phyloP scores from a whole-genome alignment of 805 yeast genomes.

The Martiniozyma abietophila region DNA sequence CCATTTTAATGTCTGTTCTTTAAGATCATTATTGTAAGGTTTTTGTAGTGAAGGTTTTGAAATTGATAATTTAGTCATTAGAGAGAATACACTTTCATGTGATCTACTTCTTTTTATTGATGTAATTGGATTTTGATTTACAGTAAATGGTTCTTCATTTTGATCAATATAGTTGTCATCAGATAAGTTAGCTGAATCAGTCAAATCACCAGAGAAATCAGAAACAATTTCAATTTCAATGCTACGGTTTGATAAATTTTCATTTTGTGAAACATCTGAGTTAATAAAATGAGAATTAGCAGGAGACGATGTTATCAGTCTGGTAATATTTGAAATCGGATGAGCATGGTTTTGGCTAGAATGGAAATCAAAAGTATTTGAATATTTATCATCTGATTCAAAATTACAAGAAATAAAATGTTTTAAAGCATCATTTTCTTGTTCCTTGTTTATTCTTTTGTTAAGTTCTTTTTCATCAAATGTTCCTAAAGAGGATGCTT shows the following conservation, averaged over 20 bases:
- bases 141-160: slow-evolving; percentile 17
- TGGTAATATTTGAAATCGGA: slow-evolving; percentile 1
- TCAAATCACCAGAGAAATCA: slow-evolving; percentile 3
- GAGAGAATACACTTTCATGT: slow-evolving; percentile 23
- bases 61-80: not conserved
- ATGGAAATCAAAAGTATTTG: no score
- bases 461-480: slow-evolving; percentile 8
- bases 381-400: no score
- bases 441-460: no score
- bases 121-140: slow-evolving; percentile 9
- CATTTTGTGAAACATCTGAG: no score
- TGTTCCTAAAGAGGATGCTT: slow-evolving; percentile 11
- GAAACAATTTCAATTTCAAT: not conserved
- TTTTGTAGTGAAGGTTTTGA: not conserved
- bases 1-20: slow-evolving; percentile 26
- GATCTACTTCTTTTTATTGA: slow-evolving; percentile 17
- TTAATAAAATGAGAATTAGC: slow-evolving; percentile 3
- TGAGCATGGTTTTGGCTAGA: not conserved
- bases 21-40: slow-evolving; percentile 15
- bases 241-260: no score
- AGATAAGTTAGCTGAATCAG: slow-evolving; percentile 3
- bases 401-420: slow-evolving; percentile 27
- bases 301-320: slow-evolving; percentile 15
- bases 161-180: slow-evolving; percentile 20
- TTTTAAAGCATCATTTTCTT: slow-evolving; percentile 19